These are phyloP conservation scores for Phytophthora tubulina DNA, from an alignment of 352 stramenopile genomes.

Conservation along the genomic window DNA sequence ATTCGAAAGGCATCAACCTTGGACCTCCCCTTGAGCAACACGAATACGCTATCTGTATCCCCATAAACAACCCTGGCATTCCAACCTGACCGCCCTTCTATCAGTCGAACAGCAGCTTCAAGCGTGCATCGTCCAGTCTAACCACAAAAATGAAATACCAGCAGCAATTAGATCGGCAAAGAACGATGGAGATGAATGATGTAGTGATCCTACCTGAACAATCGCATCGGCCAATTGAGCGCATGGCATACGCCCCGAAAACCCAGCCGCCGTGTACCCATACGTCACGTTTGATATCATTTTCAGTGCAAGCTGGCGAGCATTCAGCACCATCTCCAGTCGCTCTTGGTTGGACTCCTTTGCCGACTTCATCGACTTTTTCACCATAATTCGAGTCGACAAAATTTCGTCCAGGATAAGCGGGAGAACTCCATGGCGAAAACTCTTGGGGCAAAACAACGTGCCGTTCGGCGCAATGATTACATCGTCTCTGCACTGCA, in stretches of 20 bases:
- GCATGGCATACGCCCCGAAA: slow-evolving; percentile 97
- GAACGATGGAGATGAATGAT: not conserved
- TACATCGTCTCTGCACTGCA: slow-evolving; percentile 58
- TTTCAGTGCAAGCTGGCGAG: slow-evolving; percentile 96
- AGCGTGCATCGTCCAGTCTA: slow-evolving; percentile 92
- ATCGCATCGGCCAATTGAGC: slow-evolving; percentile 98
- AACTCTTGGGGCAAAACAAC: slow-evolving; percentile 94
- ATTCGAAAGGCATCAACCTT: slow-evolving; percentile 96
- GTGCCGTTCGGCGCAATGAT: slow-evolving; percentile 94
- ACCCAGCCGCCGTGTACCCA: slow-evolving; percentile 98
- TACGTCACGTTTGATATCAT: slow-evolving; percentile 99
- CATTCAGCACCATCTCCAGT: slow-evolving; percentile 79
- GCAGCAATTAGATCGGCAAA: slow-evolving; percentile 1
- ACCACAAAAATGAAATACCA: slow-evolving; percentile 13
- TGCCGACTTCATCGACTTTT: slow-evolving; percentile 95
- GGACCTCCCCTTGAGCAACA: slow-evolving; percentile 94
- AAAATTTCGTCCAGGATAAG: slow-evolving; percentile 97
- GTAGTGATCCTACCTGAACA: slow-evolving; percentile 88
- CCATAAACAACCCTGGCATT: slow-evolving; percentile 95
- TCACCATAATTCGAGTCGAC: slow-evolving; percentile 98
- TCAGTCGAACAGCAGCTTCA: slow-evolving; percentile 93
- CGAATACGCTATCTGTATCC: slow-evolving; percentile 99
- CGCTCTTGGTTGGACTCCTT: slow-evolving; percentile 76
- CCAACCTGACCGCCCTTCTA: slow-evolving; percentile 87
- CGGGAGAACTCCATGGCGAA: slow-evolving; percentile 96